A percentile compares a stretch with the other conserved stretches of the same genome.
These are phyloP conservation scores for Hypoxylon rickii DNA, from an alignment of 495 filamentous ascomycete genomes.

Conservation along the genomic window DNA sequence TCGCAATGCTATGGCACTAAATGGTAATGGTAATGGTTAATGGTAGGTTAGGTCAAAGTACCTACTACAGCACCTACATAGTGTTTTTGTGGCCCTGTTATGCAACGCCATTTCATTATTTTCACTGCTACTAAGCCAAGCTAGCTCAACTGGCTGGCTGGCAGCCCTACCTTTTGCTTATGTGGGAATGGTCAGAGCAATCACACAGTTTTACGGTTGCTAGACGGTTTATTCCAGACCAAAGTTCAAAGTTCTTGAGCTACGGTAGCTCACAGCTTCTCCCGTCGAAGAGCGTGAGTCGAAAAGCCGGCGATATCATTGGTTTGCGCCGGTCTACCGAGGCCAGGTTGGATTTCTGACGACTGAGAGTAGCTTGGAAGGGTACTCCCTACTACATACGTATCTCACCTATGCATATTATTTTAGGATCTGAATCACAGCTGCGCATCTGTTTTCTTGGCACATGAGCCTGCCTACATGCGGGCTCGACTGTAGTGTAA, in stretches of 20 bases:
- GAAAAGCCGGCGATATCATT: no score
- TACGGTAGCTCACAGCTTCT: no score
- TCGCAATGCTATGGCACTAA: no score
- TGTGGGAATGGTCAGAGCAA: constrained; percentile 4
- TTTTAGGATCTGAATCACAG: constrained; percentile 37
- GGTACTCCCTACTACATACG: constrained; percentile 28
- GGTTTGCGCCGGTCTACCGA: constrained; percentile 13
- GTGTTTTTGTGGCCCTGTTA: constrained; percentile 15
- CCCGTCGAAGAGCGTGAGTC: no score
- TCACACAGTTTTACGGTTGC: constrained; percentile 7
- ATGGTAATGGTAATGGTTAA: no score
- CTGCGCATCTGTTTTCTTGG: constrained; percentile 35
- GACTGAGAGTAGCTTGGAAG: constrained; percentile 20
- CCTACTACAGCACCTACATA: background rate
- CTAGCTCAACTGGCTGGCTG: constrained; percentile 3
- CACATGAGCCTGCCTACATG: constrained; percentile 34
- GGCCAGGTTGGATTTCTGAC: constrained; percentile 20
- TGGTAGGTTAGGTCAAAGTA: no score
- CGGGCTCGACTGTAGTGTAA: constrained; percentile 37
- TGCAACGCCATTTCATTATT: constrained; percentile 31
- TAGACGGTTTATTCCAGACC: constrained; percentile 30
- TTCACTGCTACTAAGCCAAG: constrained; percentile 17
- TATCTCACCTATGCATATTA: constrained; percentile 34
- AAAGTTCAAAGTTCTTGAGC: no score
- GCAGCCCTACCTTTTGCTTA: no score